Base-by-base conservation (phyloP, 1,284 basidiomycete genomes). In the Singerocomus rubriflavus region DNA sequence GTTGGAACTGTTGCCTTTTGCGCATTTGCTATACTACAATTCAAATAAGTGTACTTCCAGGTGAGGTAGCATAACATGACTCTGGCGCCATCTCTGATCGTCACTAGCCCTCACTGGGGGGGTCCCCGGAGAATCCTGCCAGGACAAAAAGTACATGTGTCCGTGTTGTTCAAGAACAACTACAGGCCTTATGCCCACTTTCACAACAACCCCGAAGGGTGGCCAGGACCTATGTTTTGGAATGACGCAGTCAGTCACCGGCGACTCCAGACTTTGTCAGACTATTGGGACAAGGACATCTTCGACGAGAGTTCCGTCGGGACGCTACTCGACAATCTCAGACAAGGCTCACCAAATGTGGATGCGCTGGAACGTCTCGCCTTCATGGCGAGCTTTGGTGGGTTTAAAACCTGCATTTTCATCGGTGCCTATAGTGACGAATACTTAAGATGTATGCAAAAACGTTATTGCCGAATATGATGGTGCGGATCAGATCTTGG, bases 101-200 rank as follows among this genome's bases (percentile, higher is more conserved):
- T 35, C n/a, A 12, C 10, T 27, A 67, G 68, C 14, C 67, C 67
- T n/a, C 65, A 70, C 42, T 1, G 55, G 11, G 65, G 65, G 6
- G 41, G 46, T 35, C 53, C 57, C 3, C 54, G 65, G 17, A 57
- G 44, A 39, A 67, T 70, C 26, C 26, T 67, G 6, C 60, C 53
- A 1, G 68, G 68, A 25, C 65, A 67, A 47, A 65, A 58, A 31
- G 60, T 67, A 27, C 65, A 70, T 34, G 65, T 66, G 7, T 70
- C 65, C 1, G 68, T 41, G 17, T 27, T 67, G 2, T 66, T 66
- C 57, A 67, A 61, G 42, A 51, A 51, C 21, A 57, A 70, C 33
- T 66, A 66, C 39, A 64, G 57, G 40, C 59, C 64, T 10, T 40
- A 25, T 33, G 61, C 63, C 2, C 54, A 7, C 12, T 66, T 69